These are phyloP conservation scores for Phylloporus sp. DNA, from an alignment of 768 basidiomycete genomes.

Conservation along the genomic window DNA sequence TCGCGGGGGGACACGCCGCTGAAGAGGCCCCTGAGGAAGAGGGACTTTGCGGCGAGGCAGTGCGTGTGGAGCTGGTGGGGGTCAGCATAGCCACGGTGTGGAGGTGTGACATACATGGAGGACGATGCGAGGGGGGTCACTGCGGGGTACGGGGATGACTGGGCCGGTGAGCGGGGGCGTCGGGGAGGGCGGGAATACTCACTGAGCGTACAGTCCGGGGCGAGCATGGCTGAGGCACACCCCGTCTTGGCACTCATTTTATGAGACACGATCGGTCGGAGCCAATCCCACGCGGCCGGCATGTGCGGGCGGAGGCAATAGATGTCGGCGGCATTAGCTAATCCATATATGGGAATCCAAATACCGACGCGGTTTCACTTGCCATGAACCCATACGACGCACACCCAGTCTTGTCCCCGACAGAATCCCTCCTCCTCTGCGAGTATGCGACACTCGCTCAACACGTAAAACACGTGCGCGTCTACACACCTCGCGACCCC, in stretches of 20 bases:
- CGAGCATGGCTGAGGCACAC: neutral
- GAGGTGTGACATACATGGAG: slow-evolving; percentile 44
- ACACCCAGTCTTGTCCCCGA: slow-evolving; percentile 59
- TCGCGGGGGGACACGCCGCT: slow-evolving; percentile 53
- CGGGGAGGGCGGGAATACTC: slow-evolving; percentile 16
- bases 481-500: no score
- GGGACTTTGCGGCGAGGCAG: slow-evolving; percentile 79
- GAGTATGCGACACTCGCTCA: slow-evolving; percentile 88
- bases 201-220: slow-evolving; percentile 72
- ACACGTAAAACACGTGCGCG: slow-evolving; percentile 66
- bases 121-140: slow-evolving; percentile 39
- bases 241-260: neutral
- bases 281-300: no score
- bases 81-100: slow-evolving; percentile 4
- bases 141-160: slow-evolving; percentile 48
- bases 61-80: slow-evolving; percentile 66
- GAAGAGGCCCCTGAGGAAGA: slow-evolving; percentile 66
- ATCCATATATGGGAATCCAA: neutral
- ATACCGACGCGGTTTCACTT: slow-evolving; percentile 15
- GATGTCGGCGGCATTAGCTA: neutral
- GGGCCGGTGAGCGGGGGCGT: slow-evolving; percentile 2
- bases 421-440: slow-evolving; percentile 83
- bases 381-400: slow-evolving; percentile 68
- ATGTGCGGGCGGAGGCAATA: no score
- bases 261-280: no score